A percentile compares a stretch with the other conserved stretches of the same genome.
Evolutionary conservation across 139 green algal species (phyloP).

Genomic region (Tetradesmus lagerheimii): DNA sequence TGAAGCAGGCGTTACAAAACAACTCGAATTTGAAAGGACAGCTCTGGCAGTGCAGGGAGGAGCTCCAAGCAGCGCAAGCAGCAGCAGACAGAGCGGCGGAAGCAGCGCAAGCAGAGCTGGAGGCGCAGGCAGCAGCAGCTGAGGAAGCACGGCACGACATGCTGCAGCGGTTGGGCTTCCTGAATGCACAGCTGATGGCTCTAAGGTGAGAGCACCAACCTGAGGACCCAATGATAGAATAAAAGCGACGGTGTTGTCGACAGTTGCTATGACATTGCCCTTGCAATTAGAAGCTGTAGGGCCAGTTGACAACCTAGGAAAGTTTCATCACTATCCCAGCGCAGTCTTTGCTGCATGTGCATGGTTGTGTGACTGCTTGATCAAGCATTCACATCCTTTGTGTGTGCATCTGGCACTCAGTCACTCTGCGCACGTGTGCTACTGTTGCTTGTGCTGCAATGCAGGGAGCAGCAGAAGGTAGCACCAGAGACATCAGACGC

Average conservation of each 20-base stretch:
- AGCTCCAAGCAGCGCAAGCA: neutral
- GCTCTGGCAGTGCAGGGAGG: constrained; percentile 10
- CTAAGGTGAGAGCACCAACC: neutral
- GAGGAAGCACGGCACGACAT: neutral
- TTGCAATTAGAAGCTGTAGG: too few species aligned
- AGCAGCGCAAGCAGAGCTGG: neutral
- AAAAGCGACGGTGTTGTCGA: too few species aligned
- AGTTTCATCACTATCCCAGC: too few species aligned
- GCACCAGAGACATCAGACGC: neutral
- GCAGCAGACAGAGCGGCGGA: neutral
- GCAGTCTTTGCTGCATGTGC: too few species aligned
- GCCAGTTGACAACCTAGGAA: too few species aligned
- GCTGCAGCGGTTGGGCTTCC: constrained; percentile 28
- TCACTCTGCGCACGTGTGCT: neutral
- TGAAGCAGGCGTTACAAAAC: constrained; percentile 11
- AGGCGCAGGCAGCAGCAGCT: neutral
- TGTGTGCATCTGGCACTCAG: too few species aligned
- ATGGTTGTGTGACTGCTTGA: neutral
- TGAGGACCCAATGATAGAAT: neutral
- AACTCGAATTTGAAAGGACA: neutral
- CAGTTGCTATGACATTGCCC: too few species aligned
- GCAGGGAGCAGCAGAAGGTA: constrained; percentile 16
- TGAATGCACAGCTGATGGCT: constrained; percentile 20
- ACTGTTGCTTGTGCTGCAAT: neutral
- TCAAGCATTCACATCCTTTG: too few species aligned